Conservation (phyloP, 2,329 filamentous ascomycete genomes). For the Fusarium sp. region DNA sequence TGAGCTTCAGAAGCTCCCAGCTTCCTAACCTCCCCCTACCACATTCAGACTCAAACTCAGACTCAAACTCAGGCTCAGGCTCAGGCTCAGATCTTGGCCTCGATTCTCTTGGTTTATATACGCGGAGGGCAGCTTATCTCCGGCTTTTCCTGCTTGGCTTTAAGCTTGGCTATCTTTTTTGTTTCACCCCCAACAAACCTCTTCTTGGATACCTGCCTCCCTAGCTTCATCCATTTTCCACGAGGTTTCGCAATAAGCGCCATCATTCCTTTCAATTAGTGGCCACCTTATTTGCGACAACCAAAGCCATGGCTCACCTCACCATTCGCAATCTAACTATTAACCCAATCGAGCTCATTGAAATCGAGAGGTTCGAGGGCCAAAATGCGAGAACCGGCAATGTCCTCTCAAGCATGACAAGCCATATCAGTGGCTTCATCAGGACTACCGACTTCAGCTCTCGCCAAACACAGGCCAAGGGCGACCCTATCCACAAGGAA, state of each 20-base stretch:
- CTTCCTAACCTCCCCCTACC: neutral
- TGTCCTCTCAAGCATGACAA: constrained; percentile 57
- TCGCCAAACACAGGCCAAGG: constrained; percentile 55
- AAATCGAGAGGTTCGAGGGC: constrained; percentile 76
- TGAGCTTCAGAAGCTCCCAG: neutral
- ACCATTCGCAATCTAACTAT: constrained; percentile 85
- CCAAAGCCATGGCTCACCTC: constrained; percentile 60
- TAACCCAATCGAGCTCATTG: constrained; percentile 76
- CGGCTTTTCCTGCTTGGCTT: neutral
- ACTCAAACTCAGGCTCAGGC: neutral
- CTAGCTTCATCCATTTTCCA: neutral
- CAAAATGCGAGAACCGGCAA: constrained; percentile 54
- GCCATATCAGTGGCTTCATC: constrained; percentile 55
- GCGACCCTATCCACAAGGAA: constrained; percentile 67
- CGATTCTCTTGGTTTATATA: neutral
- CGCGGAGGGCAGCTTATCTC: neutral
- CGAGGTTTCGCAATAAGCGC: neutral
- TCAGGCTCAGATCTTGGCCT: neutral
- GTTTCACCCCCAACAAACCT: neutral
- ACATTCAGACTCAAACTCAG: neutral
- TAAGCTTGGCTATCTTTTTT: neutral
- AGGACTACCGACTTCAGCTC: constrained; percentile 51
- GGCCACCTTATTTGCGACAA: neutral
- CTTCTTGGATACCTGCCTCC: neutral
- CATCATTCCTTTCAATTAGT: neutral